These are phyloP conservation scores for Phytophthora chlamydospora DNA, from an alignment of 352 stramenopile species.

Conservation along the genomic window DNA sequence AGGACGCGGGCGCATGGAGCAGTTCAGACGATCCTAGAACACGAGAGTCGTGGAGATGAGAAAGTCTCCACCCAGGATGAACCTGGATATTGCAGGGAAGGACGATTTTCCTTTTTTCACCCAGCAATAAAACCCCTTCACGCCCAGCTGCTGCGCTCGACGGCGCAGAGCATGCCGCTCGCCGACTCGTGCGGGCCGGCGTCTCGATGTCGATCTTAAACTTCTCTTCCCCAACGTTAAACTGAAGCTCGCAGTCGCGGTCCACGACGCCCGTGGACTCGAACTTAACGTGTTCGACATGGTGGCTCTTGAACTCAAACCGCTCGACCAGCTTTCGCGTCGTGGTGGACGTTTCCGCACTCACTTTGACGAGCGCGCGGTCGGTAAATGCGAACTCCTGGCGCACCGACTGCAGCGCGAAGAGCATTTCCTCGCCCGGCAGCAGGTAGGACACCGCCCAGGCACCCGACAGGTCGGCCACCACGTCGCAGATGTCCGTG, in stretches of 20 bases:
- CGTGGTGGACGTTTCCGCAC: constrained; percentile 44
- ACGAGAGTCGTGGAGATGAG: constrained; percentile 9
- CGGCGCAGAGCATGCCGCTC: constrained; percentile 39
- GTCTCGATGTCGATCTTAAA: constrained; percentile 39
- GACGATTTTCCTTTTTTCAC: no score
- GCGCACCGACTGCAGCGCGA: constrained; percentile 54
- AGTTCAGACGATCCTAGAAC: constrained; percentile 1
- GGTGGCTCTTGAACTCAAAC: constrained; percentile 39
- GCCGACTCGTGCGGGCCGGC: constrained; percentile 41
- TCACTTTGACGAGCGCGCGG: constrained; percentile 46
- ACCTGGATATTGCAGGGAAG: constrained; percentile 17
- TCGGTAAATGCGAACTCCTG: constrained; percentile 67
- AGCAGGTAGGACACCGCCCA: constrained; percentile 41
- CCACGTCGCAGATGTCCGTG: constrained; percentile 53
- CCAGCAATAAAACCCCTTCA: no score
- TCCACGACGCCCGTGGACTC: constrained; percentile 54
- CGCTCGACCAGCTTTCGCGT: constrained; percentile 39
- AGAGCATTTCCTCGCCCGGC: constrained; percentile 48
- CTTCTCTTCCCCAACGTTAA: constrained; percentile 28
- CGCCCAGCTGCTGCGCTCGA: constrained; percentile 52
- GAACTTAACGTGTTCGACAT: constrained; percentile 39
- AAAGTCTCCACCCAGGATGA: constrained; percentile 19
- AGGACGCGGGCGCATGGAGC: not conserved
- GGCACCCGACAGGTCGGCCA: constrained; percentile 32
- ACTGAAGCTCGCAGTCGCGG: constrained; percentile 55